Base-by-base conservation (phyloP, 2,329 filamentous ascomycete species). In the Zymoseptoria tritici region DNA sequence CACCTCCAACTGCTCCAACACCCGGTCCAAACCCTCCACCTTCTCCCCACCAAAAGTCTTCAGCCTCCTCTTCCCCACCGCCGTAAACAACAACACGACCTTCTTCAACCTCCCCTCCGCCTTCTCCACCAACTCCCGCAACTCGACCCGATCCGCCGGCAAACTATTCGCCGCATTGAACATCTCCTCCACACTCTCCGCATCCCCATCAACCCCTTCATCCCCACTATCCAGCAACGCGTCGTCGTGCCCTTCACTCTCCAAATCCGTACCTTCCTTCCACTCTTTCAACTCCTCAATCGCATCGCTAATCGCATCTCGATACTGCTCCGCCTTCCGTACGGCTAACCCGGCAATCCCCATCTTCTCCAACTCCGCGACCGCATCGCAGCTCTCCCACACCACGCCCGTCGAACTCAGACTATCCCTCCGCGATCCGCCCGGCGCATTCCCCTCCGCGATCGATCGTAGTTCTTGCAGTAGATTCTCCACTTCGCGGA, bases 221-320 rank as follows among this genome's bases (percentile, higher is more conserved):
- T 78, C 59, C 71, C 76, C 55, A 11, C 72, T 70, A 36, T 75
- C 74, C 0, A 72, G 65, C 2, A 75, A 68, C 3, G 69, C 74
- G 42, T 73, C 73, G 4, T 67, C 69, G 1, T 67, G 64, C 0
- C 71, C 73, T 4, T 76, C 71, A 8, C 62, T 65, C 6, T 78
- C 79, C 0, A 81, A 73, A 13, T 82, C 78, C 1, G 85, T 85
- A 0, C 85, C 85, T 2, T 84, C 83, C 22, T 87, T 85, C 91
- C 92, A 97, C 67, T 93, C 90, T 71, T 91, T 90, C 64, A 97
- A 74, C 76, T 97, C 93, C 63, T 89, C 84, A 66, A 95, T 83
- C 0, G 91, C 88, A 76, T 97, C 93, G 67, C 89, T 84, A 22
- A 97, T 77, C 2, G 88, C 83, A 58, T 89, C 89, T 49, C 85